Evolutionary conservation across 352 stramenopile genomes (phyloP), one percentile per base, ranked within the genome.

Genomic region (Phytophthora rubi): DNA sequence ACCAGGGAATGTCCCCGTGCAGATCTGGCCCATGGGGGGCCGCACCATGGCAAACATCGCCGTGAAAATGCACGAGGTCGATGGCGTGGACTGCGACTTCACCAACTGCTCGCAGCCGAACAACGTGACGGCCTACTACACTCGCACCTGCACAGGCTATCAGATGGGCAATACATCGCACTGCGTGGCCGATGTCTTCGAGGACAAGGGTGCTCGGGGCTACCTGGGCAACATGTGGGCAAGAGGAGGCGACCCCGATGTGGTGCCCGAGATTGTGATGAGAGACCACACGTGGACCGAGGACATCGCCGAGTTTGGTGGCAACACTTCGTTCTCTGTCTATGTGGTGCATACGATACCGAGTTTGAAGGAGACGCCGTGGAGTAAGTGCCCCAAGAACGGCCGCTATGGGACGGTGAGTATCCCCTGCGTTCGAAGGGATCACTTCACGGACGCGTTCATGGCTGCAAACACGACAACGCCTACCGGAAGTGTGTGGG

Each of bases 91-190:
- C n/a, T 82, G 75, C 63, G 53, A 23, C 0, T 56, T 37, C 26
- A 47, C 63, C 23, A 71, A 53, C 8, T 87, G 79, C 28, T 53
- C 45, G 0, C 68, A 82, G n/a, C 79, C 72, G 0, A 65, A 76
- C 45, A 48, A 12, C 2, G 21, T 35, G 7, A 30, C 21, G 1
- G 56, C 64, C 3, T 68, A 66, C 59, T 65, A 65, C 53, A 61
- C 64, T 13, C 18, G 67, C 0, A 70, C 47, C 12, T 87, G 77
- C 33, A 74, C 65, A 1, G 77, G 74, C 6, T 53, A 33, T 0
- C 64, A 82, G 37, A 85, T 81, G 68, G 60, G 79, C 23, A 71
- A 56, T 0, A 73, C 71, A 0, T 59, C 68, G 12, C 51, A 69
- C 10, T 83, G 79, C 45, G 72, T 75, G 9, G 63, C 51, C 15